These are phyloP conservation scores for Dichotomopilus funicola DNA, from an alignment of 2,329 filamentous ascomycete species.

Conservation along the genomic window DNA sequence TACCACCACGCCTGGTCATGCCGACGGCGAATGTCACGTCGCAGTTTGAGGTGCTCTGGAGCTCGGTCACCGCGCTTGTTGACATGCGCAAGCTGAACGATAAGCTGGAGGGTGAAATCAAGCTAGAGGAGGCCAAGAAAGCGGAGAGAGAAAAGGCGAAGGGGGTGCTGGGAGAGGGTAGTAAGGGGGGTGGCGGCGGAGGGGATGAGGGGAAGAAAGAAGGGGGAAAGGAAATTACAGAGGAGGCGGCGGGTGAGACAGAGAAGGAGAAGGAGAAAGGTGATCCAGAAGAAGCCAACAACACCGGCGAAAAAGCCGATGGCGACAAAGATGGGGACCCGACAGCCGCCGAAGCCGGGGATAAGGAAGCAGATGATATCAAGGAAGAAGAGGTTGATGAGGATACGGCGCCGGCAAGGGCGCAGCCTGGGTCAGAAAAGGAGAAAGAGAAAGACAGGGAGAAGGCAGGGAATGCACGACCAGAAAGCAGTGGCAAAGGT, in stretches of 20 bases:
- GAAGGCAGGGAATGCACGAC: conserved; percentile 6
- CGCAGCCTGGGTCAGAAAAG: conserved; percentile 2
- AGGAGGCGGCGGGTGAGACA: not conserved
- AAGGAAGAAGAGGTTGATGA: not conserved
- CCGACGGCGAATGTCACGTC: conserved; percentile 66
- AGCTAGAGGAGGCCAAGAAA: conserved; percentile 51
- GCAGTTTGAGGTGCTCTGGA: conserved; percentile 64
- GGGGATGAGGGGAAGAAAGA: not conserved
- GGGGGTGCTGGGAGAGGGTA: not conserved
- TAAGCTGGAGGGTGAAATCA: conserved; percentile 68
- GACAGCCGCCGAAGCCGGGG: too few species aligned
- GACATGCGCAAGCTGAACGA: conserved; percentile 69
- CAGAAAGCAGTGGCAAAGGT: conserved; percentile 22
- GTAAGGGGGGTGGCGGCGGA: not conserved
- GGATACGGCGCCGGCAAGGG: too few species aligned
- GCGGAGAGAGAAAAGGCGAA: conserved; percentile 42
- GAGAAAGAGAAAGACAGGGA: conserved; percentile 6
- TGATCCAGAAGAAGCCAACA: not conserved
- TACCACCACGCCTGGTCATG: conserved; percentile 64
- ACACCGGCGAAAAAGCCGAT: too few species aligned
- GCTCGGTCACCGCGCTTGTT: conserved; percentile 60
- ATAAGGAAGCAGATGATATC: not conserved
- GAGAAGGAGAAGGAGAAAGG: conserved; percentile 3
- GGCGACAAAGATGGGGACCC: too few species aligned
- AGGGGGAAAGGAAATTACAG: not conserved